Evolutionary conservation across 805 yeast genomes (phyloP).

Genomic region (Lachancea nothofagi): DNA sequence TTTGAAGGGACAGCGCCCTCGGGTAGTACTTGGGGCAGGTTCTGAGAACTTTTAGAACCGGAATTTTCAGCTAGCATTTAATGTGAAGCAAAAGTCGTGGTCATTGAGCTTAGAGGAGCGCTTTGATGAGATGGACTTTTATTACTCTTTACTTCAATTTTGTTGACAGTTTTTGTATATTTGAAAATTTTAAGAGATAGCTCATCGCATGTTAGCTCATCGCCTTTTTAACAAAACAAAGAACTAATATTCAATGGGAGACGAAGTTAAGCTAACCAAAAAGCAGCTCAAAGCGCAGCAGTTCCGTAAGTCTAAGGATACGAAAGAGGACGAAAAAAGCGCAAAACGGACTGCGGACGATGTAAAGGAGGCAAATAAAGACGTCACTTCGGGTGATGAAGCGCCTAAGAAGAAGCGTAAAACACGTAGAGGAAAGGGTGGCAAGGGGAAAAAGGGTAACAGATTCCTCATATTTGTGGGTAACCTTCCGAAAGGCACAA

Average conservation of each 20-base stretch:
- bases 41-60: too few relatives aligned
- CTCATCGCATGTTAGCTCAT: conserved; percentile 7
- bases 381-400: conserved; percentile 23
- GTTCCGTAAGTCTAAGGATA: conserved; percentile 31
- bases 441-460: conserved; percentile 46
- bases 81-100: neutral
- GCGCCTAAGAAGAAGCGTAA: conserved; percentile 57
- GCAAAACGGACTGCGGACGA: conserved; percentile 21
- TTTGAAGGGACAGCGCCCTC: neutral
- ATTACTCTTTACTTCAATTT: too few relatives aligned
- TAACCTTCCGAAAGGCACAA: conserved; percentile 70
- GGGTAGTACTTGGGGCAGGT: too few relatives aligned
- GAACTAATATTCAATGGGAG: conserved; percentile 3
- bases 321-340: conserved; percentile 22
- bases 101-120: conserved; percentile 3
- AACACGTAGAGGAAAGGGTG: conserved; percentile 74
- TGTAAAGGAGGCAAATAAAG: conserved; percentile 26
- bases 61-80: neutral
- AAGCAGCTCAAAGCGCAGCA: conserved; percentile 34
- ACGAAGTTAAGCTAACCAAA: conserved; percentile 32
- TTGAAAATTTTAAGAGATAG: conserved; percentile 8
- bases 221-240: conserved; percentile 1
- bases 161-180: neutral
- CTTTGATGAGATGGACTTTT: too few relatives aligned
- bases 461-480: conserved; percentile 87